A percentile compares a stretch with the other conserved stretches of the same genome.
phyloP scores from a whole-genome alignment of 148 eudicot species.

The Camellia granthamiana region DNA sequence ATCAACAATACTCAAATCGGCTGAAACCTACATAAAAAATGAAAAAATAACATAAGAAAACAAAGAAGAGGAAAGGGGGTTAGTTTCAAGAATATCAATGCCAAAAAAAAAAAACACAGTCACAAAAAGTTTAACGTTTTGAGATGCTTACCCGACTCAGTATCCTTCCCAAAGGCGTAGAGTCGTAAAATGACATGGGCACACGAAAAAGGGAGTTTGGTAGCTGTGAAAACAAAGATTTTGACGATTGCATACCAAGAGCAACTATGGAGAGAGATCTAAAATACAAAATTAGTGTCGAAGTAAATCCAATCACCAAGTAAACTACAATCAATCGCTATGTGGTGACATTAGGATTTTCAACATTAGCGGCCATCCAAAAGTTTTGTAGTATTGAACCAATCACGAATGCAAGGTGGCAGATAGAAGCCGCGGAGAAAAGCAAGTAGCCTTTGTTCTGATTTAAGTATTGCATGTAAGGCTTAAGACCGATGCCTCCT shows the following conservation, averaged over 20 bases:
- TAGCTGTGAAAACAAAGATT: slow-evolving; percentile 56
- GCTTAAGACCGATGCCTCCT: slow-evolving; percentile 70
- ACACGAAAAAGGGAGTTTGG: slow-evolving; percentile 68
- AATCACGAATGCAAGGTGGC: slow-evolving; percentile 44
- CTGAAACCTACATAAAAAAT: slow-evolving; percentile 45
- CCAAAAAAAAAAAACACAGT: not conserved
- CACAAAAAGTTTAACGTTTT: not conserved
- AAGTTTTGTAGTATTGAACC: slow-evolving; percentile 71
- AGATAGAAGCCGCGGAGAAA: slow-evolving; percentile 44
- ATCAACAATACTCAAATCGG: slow-evolving; percentile 77
- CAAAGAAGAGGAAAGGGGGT: not conserved
- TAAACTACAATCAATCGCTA: slow-evolving; percentile 58
- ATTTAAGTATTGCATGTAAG: slow-evolving; percentile 60
- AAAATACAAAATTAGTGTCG: slow-evolving; percentile 38
- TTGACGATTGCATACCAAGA: slow-evolving; percentile 62
- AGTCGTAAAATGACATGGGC: slow-evolving; percentile 84
- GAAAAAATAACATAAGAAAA: not conserved
- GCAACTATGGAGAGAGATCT: slow-evolving; percentile 50
- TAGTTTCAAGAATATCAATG: not conserved
- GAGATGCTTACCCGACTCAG: slow-evolving; percentile 56
- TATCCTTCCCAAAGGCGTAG: slow-evolving; percentile 84
- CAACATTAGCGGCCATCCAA: slow-evolving; percentile 95
- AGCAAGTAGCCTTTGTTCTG: slow-evolving; percentile 64
- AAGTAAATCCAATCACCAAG: slow-evolving; percentile 48
- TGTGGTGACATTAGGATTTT: slow-evolving; percentile 52